Conservation (phyloP, 768 basidiomycete species). For the Collybiopsis luxurians region DNA sequence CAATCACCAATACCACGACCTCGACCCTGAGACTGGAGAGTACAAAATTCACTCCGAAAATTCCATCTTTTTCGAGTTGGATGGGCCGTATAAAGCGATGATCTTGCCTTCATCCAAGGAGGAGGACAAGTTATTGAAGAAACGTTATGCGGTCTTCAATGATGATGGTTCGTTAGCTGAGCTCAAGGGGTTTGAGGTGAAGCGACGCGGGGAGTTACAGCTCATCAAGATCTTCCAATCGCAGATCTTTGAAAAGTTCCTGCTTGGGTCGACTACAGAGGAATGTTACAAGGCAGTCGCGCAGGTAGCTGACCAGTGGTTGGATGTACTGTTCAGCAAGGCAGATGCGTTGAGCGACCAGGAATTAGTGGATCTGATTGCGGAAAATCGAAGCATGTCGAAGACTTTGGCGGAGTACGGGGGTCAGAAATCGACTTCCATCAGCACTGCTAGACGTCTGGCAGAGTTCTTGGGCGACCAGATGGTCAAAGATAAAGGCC, state of each 20-base stretch:
- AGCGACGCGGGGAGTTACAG: conserved; percentile 94
- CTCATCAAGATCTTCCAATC: conserved; percentile 99
- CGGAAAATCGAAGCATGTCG: conserved; percentile 98
- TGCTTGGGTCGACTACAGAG: conserved; percentile 88
- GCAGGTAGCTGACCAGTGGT: conserved; percentile 92
- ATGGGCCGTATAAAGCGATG: conserved; percentile 99
- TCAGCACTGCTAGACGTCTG: conserved; percentile 91
- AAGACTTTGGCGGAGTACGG: conserved; percentile 95
- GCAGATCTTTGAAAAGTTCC: conserved; percentile 96
- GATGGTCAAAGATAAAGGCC: conserved; percentile 99
- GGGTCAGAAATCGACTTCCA: conserved; percentile 96
- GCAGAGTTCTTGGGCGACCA: conserved; percentile 97
- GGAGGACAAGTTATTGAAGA: conserved; percentile 97
- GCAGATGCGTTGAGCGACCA: conserved; percentile 86
- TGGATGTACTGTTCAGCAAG: conserved; percentile 88
- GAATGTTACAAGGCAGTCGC: conserved; percentile 97
- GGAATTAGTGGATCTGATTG: conserved; percentile 95
- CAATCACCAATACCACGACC: conserved; percentile 95
- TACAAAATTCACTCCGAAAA: conserved; percentile 92
- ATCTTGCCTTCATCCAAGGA: conserved; percentile 98
- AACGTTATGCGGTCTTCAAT: conserved; percentile 98
- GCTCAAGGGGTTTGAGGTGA: conserved; percentile 98
- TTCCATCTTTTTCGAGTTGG: conserved; percentile 98
- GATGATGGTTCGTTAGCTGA: conserved; percentile 97
- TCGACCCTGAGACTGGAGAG: conserved; percentile 80